Evolutionary conservation across 306 rosid genomes (phyloP).

Genomic region (Begonia masoniana): DNA sequence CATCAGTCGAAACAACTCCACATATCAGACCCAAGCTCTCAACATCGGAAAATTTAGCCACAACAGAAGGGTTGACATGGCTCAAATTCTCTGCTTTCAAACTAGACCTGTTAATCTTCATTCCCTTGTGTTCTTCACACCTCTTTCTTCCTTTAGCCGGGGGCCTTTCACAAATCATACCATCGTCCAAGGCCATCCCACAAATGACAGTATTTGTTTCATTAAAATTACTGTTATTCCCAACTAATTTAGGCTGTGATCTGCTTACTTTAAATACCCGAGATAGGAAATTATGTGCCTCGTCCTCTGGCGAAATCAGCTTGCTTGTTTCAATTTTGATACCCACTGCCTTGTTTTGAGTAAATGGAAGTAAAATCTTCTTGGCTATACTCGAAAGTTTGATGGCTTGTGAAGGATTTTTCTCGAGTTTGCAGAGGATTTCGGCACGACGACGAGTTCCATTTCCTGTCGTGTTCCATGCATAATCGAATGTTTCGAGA

Average conservation of each 20-base stretch:
- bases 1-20: slow-evolving; percentile 50
- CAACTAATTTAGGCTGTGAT: slow-evolving; percentile 42
- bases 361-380: slow-evolving; percentile 38
- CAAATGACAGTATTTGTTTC: slow-evolving; percentile 31
- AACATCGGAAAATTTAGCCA: slow-evolving; percentile 10
- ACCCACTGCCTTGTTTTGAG: slow-evolving; percentile 43
- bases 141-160: slow-evolving; percentile 62
- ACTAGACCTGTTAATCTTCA: slow-evolving; percentile 26
- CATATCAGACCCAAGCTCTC: slow-evolving; percentile 25
- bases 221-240: slow-evolving; percentile 10
- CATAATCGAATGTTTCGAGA: slow-evolving; percentile 69
- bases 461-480: slow-evolving; percentile 59
- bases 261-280: slow-evolving; percentile 52
- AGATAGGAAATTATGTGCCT: slow-evolving; percentile 30
- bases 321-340: slow-evolving; percentile 42
- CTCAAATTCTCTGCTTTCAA: slow-evolving; percentile 12
- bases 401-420: slow-evolving; percentile 25
- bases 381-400: slow-evolving; percentile 23
- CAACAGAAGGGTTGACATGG: slow-evolving; percentile 9
- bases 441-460: slow-evolving; percentile 51
- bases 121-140: slow-evolving; percentile 74
- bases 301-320: slow-evolving; percentile 21
- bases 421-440: slow-evolving; percentile 37
- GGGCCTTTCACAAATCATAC: slow-evolving; percentile 38
- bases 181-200: slow-evolving; percentile 41